Percentiles rank a stretch among this genome's conserved stretches.
These are phyloP conservation scores for Solanum chilense DNA, from an alignment of 257 asterid genomes.

Conservation along the genomic window DNA sequence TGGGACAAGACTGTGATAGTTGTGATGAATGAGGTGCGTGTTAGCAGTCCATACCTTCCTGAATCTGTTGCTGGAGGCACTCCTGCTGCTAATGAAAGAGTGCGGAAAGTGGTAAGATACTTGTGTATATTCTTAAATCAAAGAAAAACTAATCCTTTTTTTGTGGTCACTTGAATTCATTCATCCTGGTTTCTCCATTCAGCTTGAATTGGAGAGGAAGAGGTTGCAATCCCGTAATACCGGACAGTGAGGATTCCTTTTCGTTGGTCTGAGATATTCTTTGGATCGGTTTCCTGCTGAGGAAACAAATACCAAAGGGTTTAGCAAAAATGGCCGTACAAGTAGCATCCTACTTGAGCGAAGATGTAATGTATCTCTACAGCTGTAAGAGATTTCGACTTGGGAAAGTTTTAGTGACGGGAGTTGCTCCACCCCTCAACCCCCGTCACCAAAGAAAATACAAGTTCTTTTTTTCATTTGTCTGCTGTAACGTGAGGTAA, in stretches of 20 bases:
- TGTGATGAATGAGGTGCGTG: conserved; percentile 96
- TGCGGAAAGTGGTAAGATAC: conserved; percentile 85
- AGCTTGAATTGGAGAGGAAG: conserved; percentile 62
- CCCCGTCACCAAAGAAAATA: not conserved
- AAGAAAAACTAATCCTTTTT: not conserved
- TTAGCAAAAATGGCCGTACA: not conserved
- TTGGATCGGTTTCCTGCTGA: not conserved
- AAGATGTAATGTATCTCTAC: not conserved
- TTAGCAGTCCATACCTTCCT: conserved; percentile 84
- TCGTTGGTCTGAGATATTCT: not conserved
- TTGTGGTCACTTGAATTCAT: not conserved
- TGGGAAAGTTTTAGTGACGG: not conserved
- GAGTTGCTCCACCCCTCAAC: not conserved
- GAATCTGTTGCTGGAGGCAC: conserved; percentile 91
- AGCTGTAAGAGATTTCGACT: not conserved
- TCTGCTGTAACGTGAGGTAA: not conserved
- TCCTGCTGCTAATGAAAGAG: conserved; percentile 91
- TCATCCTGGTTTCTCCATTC: not conserved
- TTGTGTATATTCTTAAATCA: not conserved
- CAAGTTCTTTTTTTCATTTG: not conserved
- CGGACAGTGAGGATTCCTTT: not conserved
- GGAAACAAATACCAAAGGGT: not conserved
- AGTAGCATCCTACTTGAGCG: not conserved
- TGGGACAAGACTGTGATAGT: conserved; percentile 91
- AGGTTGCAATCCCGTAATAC: conserved; percentile 23